These are phyloP conservation scores for Amanita rubescens DNA, from an alignment of 768 basidiomycete species.

Conservation along the genomic window DNA sequence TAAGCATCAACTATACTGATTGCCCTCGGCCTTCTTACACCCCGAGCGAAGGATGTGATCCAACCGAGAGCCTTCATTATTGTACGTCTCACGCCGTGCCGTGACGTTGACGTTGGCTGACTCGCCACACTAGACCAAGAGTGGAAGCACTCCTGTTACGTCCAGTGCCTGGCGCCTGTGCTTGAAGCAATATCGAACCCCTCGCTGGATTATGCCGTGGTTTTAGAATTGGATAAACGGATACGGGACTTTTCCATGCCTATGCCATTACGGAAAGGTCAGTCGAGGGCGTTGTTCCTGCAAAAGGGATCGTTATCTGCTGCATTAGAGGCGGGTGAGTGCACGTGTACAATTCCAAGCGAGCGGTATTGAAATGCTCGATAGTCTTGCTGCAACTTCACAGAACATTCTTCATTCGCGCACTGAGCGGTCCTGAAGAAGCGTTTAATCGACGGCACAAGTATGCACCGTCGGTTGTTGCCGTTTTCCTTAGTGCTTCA, in stretches of 20 bases:
- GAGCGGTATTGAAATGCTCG: not conserved
- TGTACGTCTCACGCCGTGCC: slow-evolving; percentile 23
- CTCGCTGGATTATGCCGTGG: slow-evolving; percentile 38
- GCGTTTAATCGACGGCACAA: slow-evolving; percentile 55
- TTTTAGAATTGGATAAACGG: slow-evolving; percentile 48
- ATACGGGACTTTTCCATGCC: slow-evolving; percentile 61
- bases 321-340: slow-evolving; percentile 54
- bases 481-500: slow-evolving; percentile 56
- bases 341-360: not conserved
- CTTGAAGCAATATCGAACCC: slow-evolving; percentile 50
- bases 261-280: slow-evolving; percentile 35
- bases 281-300: slow-evolving; percentile 43
- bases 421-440: slow-evolving; percentile 49
- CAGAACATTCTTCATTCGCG: slow-evolving; percentile 59
- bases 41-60: slow-evolving; percentile 31
- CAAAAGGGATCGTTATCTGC: slow-evolving; percentile 53
- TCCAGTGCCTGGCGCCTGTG: slow-evolving; percentile 53
- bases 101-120: slow-evolving; percentile 5
- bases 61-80: slow-evolving; percentile 31
- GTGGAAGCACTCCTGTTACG: slow-evolving; percentile 64
- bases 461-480: slow-evolving; percentile 65
- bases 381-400: slow-evolving; percentile 62
- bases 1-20: slow-evolving; percentile 55
- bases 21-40: slow-evolving; percentile 41
- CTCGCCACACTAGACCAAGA: slow-evolving; percentile 47